phyloP scores from a whole-genome alignment of 2,329 filamentous ascomycete species.

The Helotiales sp. region DNA sequence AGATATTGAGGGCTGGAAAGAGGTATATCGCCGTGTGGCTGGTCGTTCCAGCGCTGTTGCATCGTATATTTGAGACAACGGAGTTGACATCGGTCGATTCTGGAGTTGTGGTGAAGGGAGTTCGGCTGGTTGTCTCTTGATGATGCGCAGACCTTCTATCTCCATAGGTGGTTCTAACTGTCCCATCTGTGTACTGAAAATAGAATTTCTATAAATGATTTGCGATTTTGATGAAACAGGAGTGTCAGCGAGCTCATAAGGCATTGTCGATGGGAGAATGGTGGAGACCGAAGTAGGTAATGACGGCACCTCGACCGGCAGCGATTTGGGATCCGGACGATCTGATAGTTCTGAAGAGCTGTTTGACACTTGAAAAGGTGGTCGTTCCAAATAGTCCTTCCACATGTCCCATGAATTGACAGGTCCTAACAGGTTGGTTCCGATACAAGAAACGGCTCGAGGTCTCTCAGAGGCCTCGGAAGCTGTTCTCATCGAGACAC shows the following conservation, averaged over 20 bases:
- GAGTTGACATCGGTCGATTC: background rate
- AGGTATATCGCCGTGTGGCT: background rate
- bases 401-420: constrained; percentile 3
- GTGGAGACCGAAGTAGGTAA: too few relatives aligned
- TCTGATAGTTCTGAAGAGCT: background rate
- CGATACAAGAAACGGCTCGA: background rate
- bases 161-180: background rate
- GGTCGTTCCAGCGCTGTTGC: background rate
- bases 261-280: background rate
- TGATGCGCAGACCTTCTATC: background rate
- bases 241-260: background rate
- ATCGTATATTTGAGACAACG: background rate
- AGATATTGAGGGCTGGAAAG: background rate
- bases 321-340: background rate
- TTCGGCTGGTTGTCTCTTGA: background rate
- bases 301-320: background rate
- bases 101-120: background rate
- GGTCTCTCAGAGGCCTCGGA: background rate
- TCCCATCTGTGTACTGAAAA: background rate
- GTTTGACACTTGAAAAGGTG: background rate
- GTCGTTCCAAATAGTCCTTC: background rate
- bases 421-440: background rate
- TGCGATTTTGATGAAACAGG: background rate
- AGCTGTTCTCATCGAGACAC: background rate
- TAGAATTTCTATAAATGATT: background rate